These are phyloP conservation scores for Beauveria asiatica DNA, from an alignment of 2,329 filamentous ascomycete species.

Conservation along the genomic window DNA sequence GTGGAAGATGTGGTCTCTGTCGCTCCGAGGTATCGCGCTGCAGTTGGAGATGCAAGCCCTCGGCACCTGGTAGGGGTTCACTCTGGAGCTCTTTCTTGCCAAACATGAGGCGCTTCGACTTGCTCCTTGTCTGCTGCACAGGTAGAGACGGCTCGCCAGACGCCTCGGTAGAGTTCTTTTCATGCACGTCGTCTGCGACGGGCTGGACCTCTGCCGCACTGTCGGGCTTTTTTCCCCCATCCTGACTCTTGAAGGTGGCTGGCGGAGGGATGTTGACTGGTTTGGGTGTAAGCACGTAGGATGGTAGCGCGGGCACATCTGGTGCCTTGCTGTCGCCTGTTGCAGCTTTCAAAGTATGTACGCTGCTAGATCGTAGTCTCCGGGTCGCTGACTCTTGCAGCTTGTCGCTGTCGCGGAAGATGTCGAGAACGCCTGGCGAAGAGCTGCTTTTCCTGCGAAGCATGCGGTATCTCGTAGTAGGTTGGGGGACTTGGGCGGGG, in stretches of 20 bases:
- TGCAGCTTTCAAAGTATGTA: slow-evolving; percentile 14
- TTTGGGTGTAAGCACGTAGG: slow-evolving; percentile 22
- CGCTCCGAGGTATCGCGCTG: slow-evolving; percentile 41
- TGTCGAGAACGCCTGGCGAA: slow-evolving; percentile 20
- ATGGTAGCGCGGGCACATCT: slow-evolving; percentile 18
- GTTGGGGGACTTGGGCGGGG: slow-evolving; percentile 2
- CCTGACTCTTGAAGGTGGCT: slow-evolving; percentile 11
- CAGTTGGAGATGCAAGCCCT: slow-evolving; percentile 38
- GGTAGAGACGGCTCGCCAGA: not conserved
- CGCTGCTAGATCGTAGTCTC: slow-evolving; percentile 20
- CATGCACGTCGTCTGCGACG: not conserved
- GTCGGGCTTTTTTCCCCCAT: slow-evolving; percentile 2
- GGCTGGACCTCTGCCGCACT: not conserved
- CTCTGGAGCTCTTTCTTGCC: not conserved
- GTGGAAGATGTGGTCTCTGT: slow-evolving; percentile 39
- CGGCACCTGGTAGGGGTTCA: slow-evolving; percentile 15
- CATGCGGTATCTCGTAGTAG: slow-evolving; percentile 24
- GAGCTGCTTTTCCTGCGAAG: slow-evolving; percentile 29
- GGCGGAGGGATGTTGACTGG: slow-evolving; percentile 19
- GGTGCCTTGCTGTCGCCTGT: slow-evolving; percentile 13
- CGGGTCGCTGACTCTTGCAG: slow-evolving; percentile 11
- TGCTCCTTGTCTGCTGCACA: not conserved
- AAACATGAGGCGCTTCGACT: not conserved
- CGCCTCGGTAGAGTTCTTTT: slow-evolving; percentile 10
- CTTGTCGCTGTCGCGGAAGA: slow-evolving; percentile 19